phyloP scores from a whole-genome alignment of 768 basidiomycete species.

The Mycena vulgaris region DNA sequence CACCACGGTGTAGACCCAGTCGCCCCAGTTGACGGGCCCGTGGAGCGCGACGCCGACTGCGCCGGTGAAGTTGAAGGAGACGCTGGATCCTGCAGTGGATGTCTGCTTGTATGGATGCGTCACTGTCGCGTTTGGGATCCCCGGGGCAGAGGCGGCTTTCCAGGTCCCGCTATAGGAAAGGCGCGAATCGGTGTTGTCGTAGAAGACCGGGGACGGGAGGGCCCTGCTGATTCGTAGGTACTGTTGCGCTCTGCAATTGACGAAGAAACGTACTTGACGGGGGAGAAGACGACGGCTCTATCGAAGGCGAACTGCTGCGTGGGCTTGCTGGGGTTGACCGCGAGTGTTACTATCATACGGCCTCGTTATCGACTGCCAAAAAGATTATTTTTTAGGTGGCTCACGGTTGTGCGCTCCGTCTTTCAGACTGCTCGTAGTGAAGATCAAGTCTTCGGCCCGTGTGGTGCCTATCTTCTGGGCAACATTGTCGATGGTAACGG shows the following conservation, averaged over 20 bases:
- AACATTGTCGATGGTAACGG: slow-evolving; percentile 4
- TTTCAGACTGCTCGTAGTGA: not conserved
- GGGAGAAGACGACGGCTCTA: slow-evolving; percentile 25
- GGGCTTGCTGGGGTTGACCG: not conserved
- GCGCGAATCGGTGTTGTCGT: slow-evolving; percentile 27
- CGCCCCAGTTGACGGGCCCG: slow-evolving; percentile 29
- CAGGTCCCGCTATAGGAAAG: slow-evolving; percentile 27
- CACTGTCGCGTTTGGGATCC: slow-evolving; percentile 31
- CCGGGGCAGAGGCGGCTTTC: not conserved
- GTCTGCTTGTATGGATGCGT: slow-evolving; percentile 24
- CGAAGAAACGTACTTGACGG: slow-evolving; percentile 23
- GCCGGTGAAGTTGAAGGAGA: slow-evolving; percentile 11
- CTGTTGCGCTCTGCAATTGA: too few relatives aligned
- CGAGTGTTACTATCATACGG: slow-evolving; percentile 17
- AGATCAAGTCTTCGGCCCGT: not conserved
- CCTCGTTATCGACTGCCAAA: not conserved
- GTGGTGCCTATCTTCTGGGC: not conserved
- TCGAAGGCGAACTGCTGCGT: slow-evolving; percentile 33
- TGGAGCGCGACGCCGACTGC: slow-evolving; percentile 16
- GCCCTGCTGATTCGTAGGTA: not conserved
- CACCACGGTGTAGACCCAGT: slow-evolving; percentile 29
- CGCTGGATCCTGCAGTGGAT: not conserved
- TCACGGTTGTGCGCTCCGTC: slow-evolving; percentile 13
- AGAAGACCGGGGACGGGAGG: slow-evolving; percentile 13
- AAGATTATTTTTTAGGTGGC: not conserved